Conservation (phyloP, 768 basidiomycete species). For the Suillus ampliporus region DNA sequence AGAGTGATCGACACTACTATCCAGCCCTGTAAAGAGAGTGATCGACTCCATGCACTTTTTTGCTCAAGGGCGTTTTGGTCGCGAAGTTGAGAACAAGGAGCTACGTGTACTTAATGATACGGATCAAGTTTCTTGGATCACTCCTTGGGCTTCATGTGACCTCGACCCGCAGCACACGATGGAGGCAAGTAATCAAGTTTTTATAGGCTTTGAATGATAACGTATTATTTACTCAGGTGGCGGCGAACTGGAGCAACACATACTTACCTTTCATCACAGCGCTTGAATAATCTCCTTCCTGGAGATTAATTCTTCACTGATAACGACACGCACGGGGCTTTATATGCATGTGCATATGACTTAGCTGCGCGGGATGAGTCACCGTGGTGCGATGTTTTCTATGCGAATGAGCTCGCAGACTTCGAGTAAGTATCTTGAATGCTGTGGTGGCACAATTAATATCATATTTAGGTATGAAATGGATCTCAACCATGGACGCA, state of each 20-base stretch:
- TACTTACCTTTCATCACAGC: conserved; percentile 45
- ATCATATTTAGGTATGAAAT: no score
- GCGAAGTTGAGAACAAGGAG: conserved; percentile 29
- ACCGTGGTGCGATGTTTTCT: no score
- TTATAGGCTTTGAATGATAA: no score
- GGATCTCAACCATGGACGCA: no score
- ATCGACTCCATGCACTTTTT: conserved; percentile 50
- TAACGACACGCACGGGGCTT: conserved; percentile 40
- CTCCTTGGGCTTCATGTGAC: conserved; percentile 43
- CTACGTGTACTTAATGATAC: conserved; percentile 41
- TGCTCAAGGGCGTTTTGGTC: conserved; percentile 44
- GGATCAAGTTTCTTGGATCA: conserved; percentile 46
- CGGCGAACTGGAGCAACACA: conserved; percentile 8
- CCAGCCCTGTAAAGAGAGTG: conserved; percentile 28
- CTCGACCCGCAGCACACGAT: no score
- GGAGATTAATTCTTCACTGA: conserved; percentile 31
- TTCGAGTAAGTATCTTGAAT: no score
- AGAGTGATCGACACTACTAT: conserved; percentile 39
- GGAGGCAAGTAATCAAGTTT: no score
- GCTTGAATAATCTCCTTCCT: conserved; percentile 39
- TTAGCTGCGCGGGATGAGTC: conserved; percentile 27
- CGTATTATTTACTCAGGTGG: no score
- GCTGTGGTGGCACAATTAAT: no score
- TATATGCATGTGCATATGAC: conserved; percentile 44
- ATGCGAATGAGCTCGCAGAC: no score